These are phyloP conservation scores for Globisporangium cederbergense DNA, from an alignment of 352 stramenopile species.

Conservation along the genomic window DNA sequence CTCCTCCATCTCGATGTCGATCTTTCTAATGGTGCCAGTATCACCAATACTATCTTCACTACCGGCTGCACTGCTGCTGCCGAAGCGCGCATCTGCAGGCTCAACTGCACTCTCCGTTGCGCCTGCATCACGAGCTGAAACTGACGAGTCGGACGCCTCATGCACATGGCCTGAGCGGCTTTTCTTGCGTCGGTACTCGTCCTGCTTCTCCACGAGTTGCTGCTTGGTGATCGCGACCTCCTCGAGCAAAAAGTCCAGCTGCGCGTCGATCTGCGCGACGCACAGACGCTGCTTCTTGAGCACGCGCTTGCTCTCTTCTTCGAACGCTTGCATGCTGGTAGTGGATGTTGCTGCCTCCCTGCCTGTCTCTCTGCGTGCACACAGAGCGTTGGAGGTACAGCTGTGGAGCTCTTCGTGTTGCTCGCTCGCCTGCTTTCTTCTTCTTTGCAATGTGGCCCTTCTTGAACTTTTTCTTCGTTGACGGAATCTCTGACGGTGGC, in stretches of 20 bases:
- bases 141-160: background rate
- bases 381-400: constrained; percentile 1
- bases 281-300: constrained; percentile 72
- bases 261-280: constrained; percentile 52
- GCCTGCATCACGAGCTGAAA: background rate
- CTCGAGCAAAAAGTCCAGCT: constrained; percentile 58
- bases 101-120: background rate
- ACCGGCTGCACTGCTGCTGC: constrained; percentile 10
- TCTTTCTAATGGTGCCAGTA: background rate
- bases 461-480: background rate
- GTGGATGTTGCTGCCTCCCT: background rate
- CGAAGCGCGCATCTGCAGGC: constrained; percentile 1
- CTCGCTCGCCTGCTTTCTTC: background rate
- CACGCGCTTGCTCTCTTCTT: constrained; percentile 57
- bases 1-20: background rate
- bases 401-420: background rate
- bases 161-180: constrained; percentile 15
- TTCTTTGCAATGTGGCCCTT: background rate
- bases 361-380: background rate
- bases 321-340: constrained; percentile 46
- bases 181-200: constrained; percentile 65
- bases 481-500: background rate
- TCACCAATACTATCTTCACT: background rate
- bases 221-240: constrained; percentile 60
- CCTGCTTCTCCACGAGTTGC: constrained; percentile 51